Evolutionary conservation across 805 yeast genomes (phyloP).

Genomic region (Zygosaccharomyces pseudorouxii): DNA sequence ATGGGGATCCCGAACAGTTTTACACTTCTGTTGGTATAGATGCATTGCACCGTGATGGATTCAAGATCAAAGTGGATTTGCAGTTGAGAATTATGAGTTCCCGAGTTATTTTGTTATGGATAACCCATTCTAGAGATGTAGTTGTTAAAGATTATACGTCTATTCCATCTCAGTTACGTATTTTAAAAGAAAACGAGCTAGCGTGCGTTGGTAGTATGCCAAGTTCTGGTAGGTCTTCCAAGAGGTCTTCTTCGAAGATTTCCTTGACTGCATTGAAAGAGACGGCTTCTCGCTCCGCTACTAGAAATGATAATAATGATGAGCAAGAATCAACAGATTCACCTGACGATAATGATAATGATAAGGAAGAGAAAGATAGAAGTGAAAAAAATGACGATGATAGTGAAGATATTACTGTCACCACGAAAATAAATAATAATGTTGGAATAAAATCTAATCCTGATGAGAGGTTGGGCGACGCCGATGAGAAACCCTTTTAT

Average conservation of each 20-base stretch:
- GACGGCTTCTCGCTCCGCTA: slow-evolving; percentile 4
- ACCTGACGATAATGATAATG: slow-evolving; percentile 1
- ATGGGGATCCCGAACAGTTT: slow-evolving; percentile 44
- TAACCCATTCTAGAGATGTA: slow-evolving; percentile 67
- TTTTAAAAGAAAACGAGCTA: slow-evolving; percentile 38
- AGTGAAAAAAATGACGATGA: slow-evolving; percentile 6
- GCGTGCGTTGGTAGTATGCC: slow-evolving; percentile 27
- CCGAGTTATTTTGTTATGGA: slow-evolving; percentile 68
- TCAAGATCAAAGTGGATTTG: slow-evolving; percentile 60
- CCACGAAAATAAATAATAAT: not conserved
- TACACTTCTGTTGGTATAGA: slow-evolving; percentile 63
- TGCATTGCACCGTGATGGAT: slow-evolving; percentile 70
- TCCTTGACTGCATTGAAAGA: slow-evolving; percentile 22
- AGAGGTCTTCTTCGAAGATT: slow-evolving; percentile 22
- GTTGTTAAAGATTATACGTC: slow-evolving; percentile 34
- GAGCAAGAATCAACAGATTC: slow-evolving; percentile 13
- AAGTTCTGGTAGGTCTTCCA: slow-evolving; percentile 29
- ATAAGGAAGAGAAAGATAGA: slow-evolving; percentile 3
- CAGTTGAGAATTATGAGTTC: slow-evolving; percentile 68
- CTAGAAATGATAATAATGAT: slow-evolving; percentile 2
- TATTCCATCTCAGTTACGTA: slow-evolving; percentile 39
- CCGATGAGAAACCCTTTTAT: not conserved
- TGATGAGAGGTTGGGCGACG: not conserved
- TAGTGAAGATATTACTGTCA: not conserved
- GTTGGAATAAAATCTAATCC: slow-evolving; percentile 4